Evolutionary conservation across 2,329 filamentous ascomycete species (phyloP).

Genomic region (Diplodia mutila): DNA sequence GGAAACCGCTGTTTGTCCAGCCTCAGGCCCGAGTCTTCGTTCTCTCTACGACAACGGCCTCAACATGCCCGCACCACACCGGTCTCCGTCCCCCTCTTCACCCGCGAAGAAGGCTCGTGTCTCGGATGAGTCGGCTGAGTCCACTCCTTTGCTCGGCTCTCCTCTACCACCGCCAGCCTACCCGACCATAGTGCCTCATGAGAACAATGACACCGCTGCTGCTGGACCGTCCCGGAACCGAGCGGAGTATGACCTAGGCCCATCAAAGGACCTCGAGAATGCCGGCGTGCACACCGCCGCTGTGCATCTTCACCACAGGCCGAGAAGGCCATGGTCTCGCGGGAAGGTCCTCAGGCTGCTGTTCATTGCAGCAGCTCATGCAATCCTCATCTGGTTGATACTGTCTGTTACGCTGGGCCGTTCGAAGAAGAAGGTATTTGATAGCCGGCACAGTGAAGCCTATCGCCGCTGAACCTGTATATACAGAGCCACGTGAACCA

Average conservation of each 20-base stretch:
- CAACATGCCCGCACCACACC: background rate
- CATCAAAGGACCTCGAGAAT: background rate
- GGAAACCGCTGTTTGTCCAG: too few relatives aligned
- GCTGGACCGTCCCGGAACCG: background rate
- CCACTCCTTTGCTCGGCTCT: constrained; percentile 4
- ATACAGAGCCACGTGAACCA: background rate
- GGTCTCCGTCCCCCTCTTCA: background rate
- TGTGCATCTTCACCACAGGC: constrained; percentile 3
- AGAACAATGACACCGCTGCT: background rate
- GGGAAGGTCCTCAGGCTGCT: constrained; percentile 7
- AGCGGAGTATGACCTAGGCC: background rate
- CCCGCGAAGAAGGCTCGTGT: background rate
- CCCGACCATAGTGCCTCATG: background rate
- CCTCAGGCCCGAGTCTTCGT: background rate
- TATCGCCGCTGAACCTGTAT: background rate
- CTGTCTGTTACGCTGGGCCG: background rate
- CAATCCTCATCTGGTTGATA: constrained; percentile 12
- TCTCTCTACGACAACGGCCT: background rate
- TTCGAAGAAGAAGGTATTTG: background rate
- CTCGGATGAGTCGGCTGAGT: constrained; percentile 2
- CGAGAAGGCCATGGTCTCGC: background rate
- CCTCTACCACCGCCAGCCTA: constrained; percentile 13
- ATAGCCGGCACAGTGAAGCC: background rate
- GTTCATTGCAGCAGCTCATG: background rate
- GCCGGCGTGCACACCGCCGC: background rate